phyloP scores from a whole-genome alignment of 306 rosid genomes.

The Prunus armeniaca region DNA sequence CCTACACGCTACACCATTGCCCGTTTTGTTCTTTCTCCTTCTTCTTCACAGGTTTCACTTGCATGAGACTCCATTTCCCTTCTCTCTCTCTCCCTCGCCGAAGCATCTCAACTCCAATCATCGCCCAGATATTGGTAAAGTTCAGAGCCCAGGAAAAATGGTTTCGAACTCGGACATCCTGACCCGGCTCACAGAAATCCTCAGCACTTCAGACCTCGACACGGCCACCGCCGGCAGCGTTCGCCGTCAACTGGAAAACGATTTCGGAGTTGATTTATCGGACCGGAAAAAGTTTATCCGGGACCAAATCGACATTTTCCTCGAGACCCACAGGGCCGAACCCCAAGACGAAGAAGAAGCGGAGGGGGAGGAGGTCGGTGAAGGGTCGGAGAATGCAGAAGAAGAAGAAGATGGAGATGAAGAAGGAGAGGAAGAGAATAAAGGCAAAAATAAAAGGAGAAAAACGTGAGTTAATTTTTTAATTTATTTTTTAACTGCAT shows the following conservation, averaged over 20 bases:
- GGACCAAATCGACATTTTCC: conserved; percentile 33
- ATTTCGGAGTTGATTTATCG: conserved; percentile 32
- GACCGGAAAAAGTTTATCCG: conserved; percentile 36
- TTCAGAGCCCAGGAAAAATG: conserved; percentile 9
- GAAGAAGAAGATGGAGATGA: neutral
- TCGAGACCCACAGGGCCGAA: conserved; percentile 13
- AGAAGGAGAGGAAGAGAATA: conserved; percentile 3
- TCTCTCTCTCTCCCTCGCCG: neutral
- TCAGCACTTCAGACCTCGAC: conserved; percentile 32
- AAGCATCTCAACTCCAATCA: neutral
- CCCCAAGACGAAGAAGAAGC: conserved; percentile 5
- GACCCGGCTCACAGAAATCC: conserved; percentile 35
- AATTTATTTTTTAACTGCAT: neutral
- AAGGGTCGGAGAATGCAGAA: conserved; percentile 9
- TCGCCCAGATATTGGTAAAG: neutral
- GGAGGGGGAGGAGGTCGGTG: conserved; percentile 14
- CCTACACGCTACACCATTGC: neutral
- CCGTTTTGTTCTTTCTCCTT: neutral
- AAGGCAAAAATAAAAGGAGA: conserved; percentile 2
- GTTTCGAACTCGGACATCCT: conserved; percentile 32
- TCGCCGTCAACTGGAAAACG: conserved; percentile 36
- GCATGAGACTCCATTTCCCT: conserved; percentile 29
- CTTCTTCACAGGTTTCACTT: conserved; percentile 15
- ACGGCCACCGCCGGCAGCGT: conserved; percentile 38
- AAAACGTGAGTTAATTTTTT: conserved; percentile 18